Percentiles rank a stretch among this genome's conserved stretches.
Conservation (phyloP, 305 asterid genomes). For the Fraxinus paxiana region DNA sequence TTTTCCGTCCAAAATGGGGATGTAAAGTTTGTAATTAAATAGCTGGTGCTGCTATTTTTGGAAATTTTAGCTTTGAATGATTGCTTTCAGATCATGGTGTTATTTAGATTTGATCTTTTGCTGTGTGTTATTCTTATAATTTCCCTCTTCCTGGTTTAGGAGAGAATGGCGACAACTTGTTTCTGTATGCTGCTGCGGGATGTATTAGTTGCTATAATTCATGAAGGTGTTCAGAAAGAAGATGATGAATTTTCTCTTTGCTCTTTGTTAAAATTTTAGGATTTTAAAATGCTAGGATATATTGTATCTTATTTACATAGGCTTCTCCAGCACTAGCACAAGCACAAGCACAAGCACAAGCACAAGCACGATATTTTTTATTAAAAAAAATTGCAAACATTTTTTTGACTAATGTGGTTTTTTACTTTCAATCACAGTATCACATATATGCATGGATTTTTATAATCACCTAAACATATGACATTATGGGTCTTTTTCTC, state of each 20-base stretch:
- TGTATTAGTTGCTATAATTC: background rate
- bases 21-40: background rate
- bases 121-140: constrained; percentile 4
- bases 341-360: background rate
- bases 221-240: background rate
- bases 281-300: background rate
- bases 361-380: background rate
- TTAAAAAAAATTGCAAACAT: background rate
- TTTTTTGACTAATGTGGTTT: background rate
- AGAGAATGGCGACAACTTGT: constrained; percentile 4
- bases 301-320: background rate
- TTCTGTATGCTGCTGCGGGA: constrained; percentile 10
- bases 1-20: background rate
- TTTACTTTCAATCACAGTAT: background rate
- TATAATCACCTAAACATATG: background rate
- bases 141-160: background rate
- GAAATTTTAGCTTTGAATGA: background rate
- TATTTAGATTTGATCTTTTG: background rate
- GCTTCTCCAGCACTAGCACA: background rate
- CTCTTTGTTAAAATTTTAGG: background rate
- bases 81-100: background rate
- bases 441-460: background rate
- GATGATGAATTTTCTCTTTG: background rate
- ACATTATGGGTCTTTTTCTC: background rate
- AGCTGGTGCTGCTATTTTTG: background rate